These are phyloP conservation scores for Rhizophora apiculata DNA, from an alignment of 345 rosid genomes.

Conservation along the genomic window DNA sequence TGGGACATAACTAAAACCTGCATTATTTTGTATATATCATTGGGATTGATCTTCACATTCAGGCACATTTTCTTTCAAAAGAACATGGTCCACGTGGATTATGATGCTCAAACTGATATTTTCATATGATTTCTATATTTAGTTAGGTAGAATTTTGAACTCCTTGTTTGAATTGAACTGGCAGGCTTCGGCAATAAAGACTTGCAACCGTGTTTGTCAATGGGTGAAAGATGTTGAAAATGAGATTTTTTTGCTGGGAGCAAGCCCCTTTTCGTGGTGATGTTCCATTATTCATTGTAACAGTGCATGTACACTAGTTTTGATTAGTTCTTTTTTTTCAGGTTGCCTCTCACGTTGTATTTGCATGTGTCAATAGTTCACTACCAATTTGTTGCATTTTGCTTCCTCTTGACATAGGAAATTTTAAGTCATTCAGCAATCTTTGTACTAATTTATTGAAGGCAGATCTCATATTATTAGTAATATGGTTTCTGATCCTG, in stretches of 20 bases:
- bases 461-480: too few species aligned
- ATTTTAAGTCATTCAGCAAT: neutral
- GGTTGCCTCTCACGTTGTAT: neutral
- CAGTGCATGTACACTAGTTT: constrained; percentile 32
- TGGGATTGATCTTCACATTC: too few species aligned
- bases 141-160: neutral
- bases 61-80: too few species aligned
- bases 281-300: constrained; percentile 16
- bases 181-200: constrained; percentile 88
- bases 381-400: neutral
- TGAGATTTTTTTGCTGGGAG: constrained; percentile 93
- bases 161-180: constrained; percentile 6
- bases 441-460: too few species aligned
- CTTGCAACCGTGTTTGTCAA: constrained; percentile 84
- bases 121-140: too few species aligned
- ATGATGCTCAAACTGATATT: neutral
- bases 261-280: constrained; percentile 98
- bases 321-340: constrained; percentile 14
- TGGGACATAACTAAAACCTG: neutral
- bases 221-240: constrained; percentile 96
- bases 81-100: neutral
- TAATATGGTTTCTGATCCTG: too few species aligned
- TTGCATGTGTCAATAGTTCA: constrained; percentile 5
- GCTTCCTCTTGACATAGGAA: neutral
- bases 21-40: neutral